These are phyloP conservation scores for Thalassiosira profunda DNA, from an alignment of 108 stramenopile genomes.

Conservation along the genomic window DNA sequence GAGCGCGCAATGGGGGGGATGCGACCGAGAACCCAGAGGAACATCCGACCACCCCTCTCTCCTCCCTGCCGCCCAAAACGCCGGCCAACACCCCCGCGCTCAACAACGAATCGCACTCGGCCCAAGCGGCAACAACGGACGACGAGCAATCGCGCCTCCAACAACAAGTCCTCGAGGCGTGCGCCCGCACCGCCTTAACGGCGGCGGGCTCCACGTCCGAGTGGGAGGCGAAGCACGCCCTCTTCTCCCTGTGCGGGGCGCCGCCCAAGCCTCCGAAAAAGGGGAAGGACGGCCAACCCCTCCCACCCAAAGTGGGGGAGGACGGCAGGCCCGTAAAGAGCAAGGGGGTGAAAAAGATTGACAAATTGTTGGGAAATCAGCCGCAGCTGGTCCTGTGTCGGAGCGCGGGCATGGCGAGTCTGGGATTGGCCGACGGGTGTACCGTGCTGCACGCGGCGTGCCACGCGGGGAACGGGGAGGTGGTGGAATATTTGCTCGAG, in stretches of 20 bases:
- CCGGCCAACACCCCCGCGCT: background rate
- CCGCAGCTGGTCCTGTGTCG: slow-evolving; percentile 38
- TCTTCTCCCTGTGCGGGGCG: slow-evolving; percentile 20
- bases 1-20: background rate
- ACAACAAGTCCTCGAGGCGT: slow-evolving; percentile 16
- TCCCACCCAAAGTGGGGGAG: background rate
- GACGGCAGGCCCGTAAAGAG: slow-evolving; percentile 24
- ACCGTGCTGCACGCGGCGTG: slow-evolving; percentile 80
- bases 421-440: slow-evolving; percentile 70
- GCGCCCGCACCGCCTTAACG: slow-evolving; percentile 11
- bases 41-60: no score
- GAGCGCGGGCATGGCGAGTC: slow-evolving; percentile 47
- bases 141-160: background rate
- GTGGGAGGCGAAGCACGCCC: slow-evolving; percentile 12
- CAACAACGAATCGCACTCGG: background rate
- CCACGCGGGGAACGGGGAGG: slow-evolving; percentile 40
- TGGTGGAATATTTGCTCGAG: slow-evolving; percentile 31
- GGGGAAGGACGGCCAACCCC: background rate
- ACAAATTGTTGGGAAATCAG: slow-evolving; percentile 41
- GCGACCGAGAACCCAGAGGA: no score
- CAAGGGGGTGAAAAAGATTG: slow-evolving; percentile 44
- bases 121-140: background rate
- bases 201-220: slow-evolving; percentile 5
- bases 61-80: no score
- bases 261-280: background rate